Evolutionary conservation across 2,329 filamentous ascomycete genomes (phyloP), one percentile per base, ranked within the genome.

Genomic region (Ophidiomyces ophidiicola): DNA sequence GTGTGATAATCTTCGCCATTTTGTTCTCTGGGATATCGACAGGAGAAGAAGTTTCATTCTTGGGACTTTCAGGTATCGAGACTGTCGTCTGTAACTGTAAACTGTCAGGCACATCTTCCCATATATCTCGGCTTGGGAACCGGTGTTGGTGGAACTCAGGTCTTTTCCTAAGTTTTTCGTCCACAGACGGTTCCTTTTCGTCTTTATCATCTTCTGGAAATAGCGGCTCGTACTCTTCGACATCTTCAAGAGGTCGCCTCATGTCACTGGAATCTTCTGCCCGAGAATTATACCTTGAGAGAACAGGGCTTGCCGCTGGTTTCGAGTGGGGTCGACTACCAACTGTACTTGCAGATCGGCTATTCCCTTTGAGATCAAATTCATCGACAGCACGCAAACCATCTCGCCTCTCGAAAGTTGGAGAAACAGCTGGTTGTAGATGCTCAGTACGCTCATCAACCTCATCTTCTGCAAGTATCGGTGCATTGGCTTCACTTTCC

Each of bases 91-190:
- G 66, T 34, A 75, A 76, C 53, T 90, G 78, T 37, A 84, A 69
- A 60, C 86, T 94, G 54, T 78, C 81, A 3, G 92, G 90, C 0
- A 85, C 80, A 58, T 98, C 92, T 64, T 98, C 90, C 90, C 90
- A 98, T 28, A 96, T 76, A 57, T 98, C 90, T 57, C 87, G 82
- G 59, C 87, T 94, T 1, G 90, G 90, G 61, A 98, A 98, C 45
- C 80, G 80, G 46, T 76, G 74, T 44, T 71, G 64, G 47, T 75
- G 69, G 40, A 66, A 45, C 26, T 70, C 66, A 4, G 68, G 64
- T 25, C 43, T 76, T 69, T 21, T 64, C 63, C 21, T 68, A 32
- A 37, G 28, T 32, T 14, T 31, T 10, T 35, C 32, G 30, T 42
- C 26, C 18, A 25, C 61, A n/a, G 68, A 68, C 35, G 69, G 54